Evolutionary conservation across 306 rosid species (phyloP).

Genomic region (Crotalaria pallida): DNA sequence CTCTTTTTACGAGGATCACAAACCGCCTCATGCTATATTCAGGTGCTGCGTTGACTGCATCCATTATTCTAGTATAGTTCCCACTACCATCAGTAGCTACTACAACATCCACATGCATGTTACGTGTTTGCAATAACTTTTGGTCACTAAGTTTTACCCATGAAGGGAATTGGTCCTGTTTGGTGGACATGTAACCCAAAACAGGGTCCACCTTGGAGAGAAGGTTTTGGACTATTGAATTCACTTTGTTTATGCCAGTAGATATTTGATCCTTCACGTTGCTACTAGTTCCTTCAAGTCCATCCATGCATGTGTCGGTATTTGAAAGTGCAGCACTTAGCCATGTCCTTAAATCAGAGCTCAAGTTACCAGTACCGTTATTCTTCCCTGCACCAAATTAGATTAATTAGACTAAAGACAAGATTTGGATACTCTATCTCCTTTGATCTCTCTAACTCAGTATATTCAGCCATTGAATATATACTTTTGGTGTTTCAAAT

Average conservation of each 20-base stretch:
- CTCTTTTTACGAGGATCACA: slow-evolving; percentile 58
- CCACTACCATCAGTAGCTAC: slow-evolving; percentile 70
- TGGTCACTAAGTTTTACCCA: slow-evolving; percentile 46
- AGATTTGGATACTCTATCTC: no score
- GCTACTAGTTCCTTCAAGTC: slow-evolving; percentile 53
- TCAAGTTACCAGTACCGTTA: slow-evolving; percentile 53
- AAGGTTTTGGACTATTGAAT: slow-evolving; percentile 38
- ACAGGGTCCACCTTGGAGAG: slow-evolving; percentile 40
- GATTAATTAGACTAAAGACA: no score
- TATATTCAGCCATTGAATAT: no score
- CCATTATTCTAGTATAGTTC: slow-evolving; percentile 46
- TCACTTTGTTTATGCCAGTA: slow-evolving; percentile 30
- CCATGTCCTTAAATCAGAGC: slow-evolving; percentile 80
- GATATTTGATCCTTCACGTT: slow-evolving; percentile 30
- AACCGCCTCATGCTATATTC: slow-evolving; percentile 47
- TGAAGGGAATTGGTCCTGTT: slow-evolving; percentile 24
- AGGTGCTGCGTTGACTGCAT: slow-evolving; percentile 60
- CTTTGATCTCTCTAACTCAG: no score
- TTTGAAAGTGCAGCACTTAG: slow-evolving; percentile 52
- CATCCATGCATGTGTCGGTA: slow-evolving; percentile 67
- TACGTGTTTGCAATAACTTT: slow-evolving; percentile 27
- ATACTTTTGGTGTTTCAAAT: no score
- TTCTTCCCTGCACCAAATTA: slow-evolving; percentile 35
- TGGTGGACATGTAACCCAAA: background rate
- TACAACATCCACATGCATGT: slow-evolving; percentile 28